phyloP scores from a whole-genome alignment of 805 yeast species.

The Tetrapisispora iriomotensis region DNA sequence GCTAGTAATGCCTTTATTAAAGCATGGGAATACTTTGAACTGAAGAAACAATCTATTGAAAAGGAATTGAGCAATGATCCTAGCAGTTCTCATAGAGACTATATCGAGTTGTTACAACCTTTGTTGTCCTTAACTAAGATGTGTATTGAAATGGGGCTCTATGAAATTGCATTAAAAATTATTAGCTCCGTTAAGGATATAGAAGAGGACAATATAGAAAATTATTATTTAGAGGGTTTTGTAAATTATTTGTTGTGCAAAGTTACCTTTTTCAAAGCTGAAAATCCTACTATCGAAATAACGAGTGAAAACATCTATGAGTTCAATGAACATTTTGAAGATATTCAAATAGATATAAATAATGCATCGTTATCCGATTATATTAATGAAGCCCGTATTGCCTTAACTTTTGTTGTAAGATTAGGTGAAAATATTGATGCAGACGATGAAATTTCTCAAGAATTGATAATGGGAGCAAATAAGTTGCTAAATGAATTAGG shows the following conservation, averaged over 20 bases:
- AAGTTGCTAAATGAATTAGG: slow-evolving; percentile 48
- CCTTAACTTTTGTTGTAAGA: slow-evolving; percentile 33
- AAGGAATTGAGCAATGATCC: slow-evolving; percentile 29
- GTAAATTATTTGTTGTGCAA: slow-evolving; percentile 48
- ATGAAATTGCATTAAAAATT: slow-evolving; percentile 59
- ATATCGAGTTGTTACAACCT: slow-evolving; percentile 62
- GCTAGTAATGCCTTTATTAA: slow-evolving; percentile 57
- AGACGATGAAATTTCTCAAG: slow-evolving; percentile 45
- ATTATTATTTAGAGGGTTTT: slow-evolving; percentile 75
- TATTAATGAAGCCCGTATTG: slow-evolving; percentile 30
- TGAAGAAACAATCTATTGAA: slow-evolving; percentile 40
- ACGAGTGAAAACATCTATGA: slow-evolving; percentile 26
- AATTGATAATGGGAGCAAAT: slow-evolving; percentile 44
- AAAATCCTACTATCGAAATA: slow-evolving; percentile 14
- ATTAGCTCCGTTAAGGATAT: slow-evolving; percentile 58
- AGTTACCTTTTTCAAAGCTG: slow-evolving; percentile 16
- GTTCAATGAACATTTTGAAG: slow-evolving; percentile 27
- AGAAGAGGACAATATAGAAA: slow-evolving; percentile 77
- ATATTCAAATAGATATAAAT: slow-evolving; percentile 31
- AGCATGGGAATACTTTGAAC: slow-evolving; percentile 63
- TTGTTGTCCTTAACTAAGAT: slow-evolving; percentile 62
- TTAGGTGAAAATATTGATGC: slow-evolving; percentile 34
- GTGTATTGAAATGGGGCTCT: slow-evolving; percentile 66
- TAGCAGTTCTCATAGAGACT: slow-evolving; percentile 31
- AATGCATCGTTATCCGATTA: slow-evolving; percentile 26